phyloP scores from a whole-genome alignment of 2,329 filamentous ascomycete species.

The Alternaria brassicae region DNA sequence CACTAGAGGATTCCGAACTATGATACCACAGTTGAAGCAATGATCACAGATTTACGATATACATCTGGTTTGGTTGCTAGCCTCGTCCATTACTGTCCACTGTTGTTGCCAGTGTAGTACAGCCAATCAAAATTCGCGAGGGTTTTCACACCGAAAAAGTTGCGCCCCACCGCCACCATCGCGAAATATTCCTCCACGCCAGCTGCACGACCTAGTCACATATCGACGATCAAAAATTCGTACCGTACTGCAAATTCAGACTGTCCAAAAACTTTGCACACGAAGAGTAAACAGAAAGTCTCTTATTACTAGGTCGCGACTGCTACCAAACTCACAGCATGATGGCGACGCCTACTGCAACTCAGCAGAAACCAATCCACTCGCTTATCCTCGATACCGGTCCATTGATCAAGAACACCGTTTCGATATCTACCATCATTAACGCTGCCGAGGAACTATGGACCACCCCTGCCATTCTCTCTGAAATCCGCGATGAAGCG shows the following conservation, averaged over 20 bases:
- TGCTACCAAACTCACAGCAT: neutral
- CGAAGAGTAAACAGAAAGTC: neutral
- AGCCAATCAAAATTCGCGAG: slow-evolving; percentile 14
- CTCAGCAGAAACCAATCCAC: slow-evolving; percentile 71
- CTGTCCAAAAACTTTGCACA: neutral
- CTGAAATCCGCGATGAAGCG: slow-evolving; percentile 84
- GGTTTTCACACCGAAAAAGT: slow-evolving; percentile 14
- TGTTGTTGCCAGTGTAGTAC: neutral
- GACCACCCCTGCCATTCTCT: slow-evolving; percentile 84
- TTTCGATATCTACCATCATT: slow-evolving; percentile 81
- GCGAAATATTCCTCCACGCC: slow-evolving; percentile 24
- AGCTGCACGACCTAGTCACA: slow-evolving; percentile 4
- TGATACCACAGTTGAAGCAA: neutral
- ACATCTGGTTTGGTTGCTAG: too few relatives aligned
- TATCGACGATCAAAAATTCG: neutral
- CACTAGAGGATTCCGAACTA: neutral
- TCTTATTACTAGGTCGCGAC: neutral
- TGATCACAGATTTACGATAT: neutral
- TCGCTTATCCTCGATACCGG: slow-evolving; percentile 89
- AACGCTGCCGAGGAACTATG: slow-evolving; percentile 68
- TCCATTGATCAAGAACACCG: slow-evolving; percentile 92
- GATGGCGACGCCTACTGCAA: slow-evolving; percentile 15
- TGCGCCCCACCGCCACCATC: slow-evolving; percentile 27
- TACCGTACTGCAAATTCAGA: too few relatives aligned
- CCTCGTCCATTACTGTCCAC: too few relatives aligned